Percentiles rank a stretch among this genome's conserved stretches.
phyloP scores from a whole-genome alignment of 1,284 basidiomycete genomes.

The Cryptococcus sp. region DNA sequence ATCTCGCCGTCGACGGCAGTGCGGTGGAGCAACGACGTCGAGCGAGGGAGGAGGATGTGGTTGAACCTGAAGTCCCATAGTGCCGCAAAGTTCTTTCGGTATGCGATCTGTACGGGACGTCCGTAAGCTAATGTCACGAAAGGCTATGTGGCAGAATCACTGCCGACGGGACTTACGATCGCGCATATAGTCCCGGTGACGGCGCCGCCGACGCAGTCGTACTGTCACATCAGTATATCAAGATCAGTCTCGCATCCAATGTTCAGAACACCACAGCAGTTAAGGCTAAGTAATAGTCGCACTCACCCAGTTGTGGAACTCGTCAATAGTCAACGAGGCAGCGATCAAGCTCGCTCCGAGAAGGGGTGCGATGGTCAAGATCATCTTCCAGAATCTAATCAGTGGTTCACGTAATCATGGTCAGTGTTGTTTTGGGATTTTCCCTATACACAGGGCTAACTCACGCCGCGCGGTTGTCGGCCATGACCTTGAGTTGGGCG shows the following conservation, averaged over 20 bases:
- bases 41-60: slow-evolving; percentile 58
- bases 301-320: slow-evolving; percentile 54
- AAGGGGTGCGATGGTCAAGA: slow-evolving; percentile 61
- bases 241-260: too few species aligned
- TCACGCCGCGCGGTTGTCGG: slow-evolving; percentile 55
- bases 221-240: slow-evolving; percentile 50
- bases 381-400: slow-evolving; percentile 64
- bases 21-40: slow-evolving; percentile 38
- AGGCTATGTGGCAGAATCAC: not conserved
- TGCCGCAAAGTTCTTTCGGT: slow-evolving; percentile 61
- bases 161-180: slow-evolving; percentile 44
- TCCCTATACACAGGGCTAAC: slow-evolving; percentile 19
- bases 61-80: slow-evolving; percentile 63
- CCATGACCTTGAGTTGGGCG: slow-evolving; percentile 62
- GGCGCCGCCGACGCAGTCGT: slow-evolving; percentile 60
- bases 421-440: slow-evolving; percentile 16
- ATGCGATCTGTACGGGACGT: slow-evolving; percentile 46
- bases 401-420: too few species aligned
- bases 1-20: slow-evolving; percentile 16
- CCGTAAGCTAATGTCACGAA: not conserved
- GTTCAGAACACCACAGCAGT: not conserved
- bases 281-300: not conserved
- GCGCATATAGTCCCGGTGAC: slow-evolving; percentile 59
- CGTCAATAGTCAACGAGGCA: slow-evolving; percentile 62
- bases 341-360: slow-evolving; percentile 63